Conservation (phyloP, 1,284 basidiomycete genomes). For the Trametes hirsuta region DNA sequence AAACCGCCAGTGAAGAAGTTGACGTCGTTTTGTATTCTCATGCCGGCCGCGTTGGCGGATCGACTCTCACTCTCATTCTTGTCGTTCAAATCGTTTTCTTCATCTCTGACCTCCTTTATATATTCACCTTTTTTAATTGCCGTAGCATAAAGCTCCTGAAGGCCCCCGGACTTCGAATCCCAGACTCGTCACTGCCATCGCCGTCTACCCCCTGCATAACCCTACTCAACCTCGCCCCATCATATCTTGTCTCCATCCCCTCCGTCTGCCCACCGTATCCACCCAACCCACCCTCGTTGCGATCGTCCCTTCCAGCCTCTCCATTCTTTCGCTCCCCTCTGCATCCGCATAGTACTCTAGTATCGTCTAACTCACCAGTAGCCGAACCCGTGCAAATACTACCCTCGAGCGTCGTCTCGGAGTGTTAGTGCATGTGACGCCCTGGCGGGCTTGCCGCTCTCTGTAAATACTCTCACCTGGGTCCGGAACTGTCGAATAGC, state of each 20-base stretch:
- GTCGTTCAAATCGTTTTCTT: not conserved
- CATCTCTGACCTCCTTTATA: constrained; percentile 5
- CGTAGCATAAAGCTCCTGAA: constrained; percentile 13
- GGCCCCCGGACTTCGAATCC: constrained; percentile 5
- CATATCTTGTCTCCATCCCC: not conserved
- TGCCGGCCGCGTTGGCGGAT: not conserved
- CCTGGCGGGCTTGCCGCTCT: not conserved
- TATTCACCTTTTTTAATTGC: constrained; percentile 2
- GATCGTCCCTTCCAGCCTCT: not conserved
- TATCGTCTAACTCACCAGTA: no score
- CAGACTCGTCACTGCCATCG: not conserved
- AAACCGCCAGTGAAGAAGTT: constrained; percentile 2
- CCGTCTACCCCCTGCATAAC: not conserved
- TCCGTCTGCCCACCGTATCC: not conserved
- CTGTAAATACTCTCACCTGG: constrained; percentile 16
- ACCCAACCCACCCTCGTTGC: not conserved
- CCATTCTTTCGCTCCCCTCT: no score
- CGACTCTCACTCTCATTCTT: constrained; percentile 1
- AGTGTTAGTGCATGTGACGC: not conserved
- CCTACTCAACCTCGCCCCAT: constrained; percentile 5
- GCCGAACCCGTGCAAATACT: no score
- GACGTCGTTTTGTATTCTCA: not conserved
- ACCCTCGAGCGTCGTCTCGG: no score
- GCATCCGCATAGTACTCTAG: no score
- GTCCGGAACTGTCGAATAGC: constrained; percentile 17